Evolutionary conservation across 2,329 filamentous ascomycete species (phyloP).

Genomic region (Lojkania enalia): DNA sequence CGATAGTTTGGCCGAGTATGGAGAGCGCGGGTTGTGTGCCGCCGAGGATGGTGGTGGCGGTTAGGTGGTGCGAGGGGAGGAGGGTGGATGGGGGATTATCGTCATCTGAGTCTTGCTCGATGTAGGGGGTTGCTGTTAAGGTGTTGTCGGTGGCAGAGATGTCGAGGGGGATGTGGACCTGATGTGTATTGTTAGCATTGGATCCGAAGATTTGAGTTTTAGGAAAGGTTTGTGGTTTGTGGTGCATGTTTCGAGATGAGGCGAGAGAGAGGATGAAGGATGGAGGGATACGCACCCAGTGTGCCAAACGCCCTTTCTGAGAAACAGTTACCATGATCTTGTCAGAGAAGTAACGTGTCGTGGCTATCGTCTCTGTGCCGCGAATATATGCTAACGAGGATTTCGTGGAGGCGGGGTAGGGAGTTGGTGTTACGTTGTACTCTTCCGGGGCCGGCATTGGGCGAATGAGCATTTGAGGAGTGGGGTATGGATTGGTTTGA

Average conservation of each 20-base stretch:
- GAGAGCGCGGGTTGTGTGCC: conserved; percentile 79
- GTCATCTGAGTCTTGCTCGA: conserved; percentile 54
- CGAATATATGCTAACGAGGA: conserved; percentile 62
- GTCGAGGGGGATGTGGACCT: conserved; percentile 81
- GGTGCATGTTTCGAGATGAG: too few species aligned
- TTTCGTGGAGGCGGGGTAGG: conserved; percentile 70
- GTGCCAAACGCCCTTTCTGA: conserved; percentile 80
- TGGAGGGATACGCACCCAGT: conserved; percentile 75
- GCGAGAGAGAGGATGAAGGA: background rate
- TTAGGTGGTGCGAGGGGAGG: conserved; percentile 79
- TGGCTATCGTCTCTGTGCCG: conserved; percentile 71
- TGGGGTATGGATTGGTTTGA: too few species aligned
- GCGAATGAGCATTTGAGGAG: too few species aligned
- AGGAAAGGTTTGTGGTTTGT: too few species aligned
- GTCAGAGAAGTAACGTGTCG: conserved; percentile 76
- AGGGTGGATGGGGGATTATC: conserved; percentile 47
- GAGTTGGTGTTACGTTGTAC: conserved; percentile 41
- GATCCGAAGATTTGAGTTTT: background rate
- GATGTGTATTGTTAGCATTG: background rate
- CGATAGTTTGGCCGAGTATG: conserved; percentile 82
- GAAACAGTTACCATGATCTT: conserved; percentile 89
- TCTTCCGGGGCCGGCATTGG: too few species aligned
- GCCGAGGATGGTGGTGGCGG: conserved; percentile 83
- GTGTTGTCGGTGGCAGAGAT: conserved; percentile 67
- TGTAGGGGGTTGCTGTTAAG: conserved; percentile 50